These are phyloP conservation scores for Eucalyptus grandis DNA, from an alignment of 345 rosid genomes.

Conservation along the genomic window DNA sequence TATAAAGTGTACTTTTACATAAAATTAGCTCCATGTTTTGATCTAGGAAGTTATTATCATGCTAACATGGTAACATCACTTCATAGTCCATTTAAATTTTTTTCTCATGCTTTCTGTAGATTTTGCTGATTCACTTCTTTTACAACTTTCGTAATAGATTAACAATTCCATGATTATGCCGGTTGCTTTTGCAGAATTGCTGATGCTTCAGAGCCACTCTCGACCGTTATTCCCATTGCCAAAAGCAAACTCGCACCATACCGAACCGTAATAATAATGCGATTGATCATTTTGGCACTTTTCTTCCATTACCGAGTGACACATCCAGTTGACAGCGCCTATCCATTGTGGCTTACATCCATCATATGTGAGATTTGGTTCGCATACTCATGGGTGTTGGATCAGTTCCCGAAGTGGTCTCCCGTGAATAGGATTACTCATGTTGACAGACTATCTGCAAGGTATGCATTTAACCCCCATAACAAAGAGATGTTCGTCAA, in stretches of 20 bases:
- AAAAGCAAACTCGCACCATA: constrained; percentile 65
- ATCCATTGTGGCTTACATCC: constrained; percentile 79
- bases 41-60: not conserved
- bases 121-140: not conserved
- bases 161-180: not conserved
- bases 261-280: constrained; percentile 61
- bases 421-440: constrained; percentile 70
- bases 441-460: constrained; percentile 66
- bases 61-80: not conserved
- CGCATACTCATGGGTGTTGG: constrained; percentile 96
- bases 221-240: constrained; percentile 51
- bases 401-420: constrained; percentile 99
- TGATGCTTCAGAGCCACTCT: constrained; percentile 62
- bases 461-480: constrained; percentile 21
- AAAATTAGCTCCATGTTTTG: not conserved
- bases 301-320: constrained; percentile 92
- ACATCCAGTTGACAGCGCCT: constrained; percentile 91
- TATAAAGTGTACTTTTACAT: not conserved
- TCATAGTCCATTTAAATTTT: not conserved
- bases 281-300: constrained; percentile 73
- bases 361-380: constrained; percentile 99
- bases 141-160: not conserved
- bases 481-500: not conserved
- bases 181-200: constrained; percentile 29
- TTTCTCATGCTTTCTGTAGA: not conserved